Evolutionary conservation across 1,284 basidiomycete genomes (phyloP).

Genomic region (Malassezia brasiliensis): DNA sequence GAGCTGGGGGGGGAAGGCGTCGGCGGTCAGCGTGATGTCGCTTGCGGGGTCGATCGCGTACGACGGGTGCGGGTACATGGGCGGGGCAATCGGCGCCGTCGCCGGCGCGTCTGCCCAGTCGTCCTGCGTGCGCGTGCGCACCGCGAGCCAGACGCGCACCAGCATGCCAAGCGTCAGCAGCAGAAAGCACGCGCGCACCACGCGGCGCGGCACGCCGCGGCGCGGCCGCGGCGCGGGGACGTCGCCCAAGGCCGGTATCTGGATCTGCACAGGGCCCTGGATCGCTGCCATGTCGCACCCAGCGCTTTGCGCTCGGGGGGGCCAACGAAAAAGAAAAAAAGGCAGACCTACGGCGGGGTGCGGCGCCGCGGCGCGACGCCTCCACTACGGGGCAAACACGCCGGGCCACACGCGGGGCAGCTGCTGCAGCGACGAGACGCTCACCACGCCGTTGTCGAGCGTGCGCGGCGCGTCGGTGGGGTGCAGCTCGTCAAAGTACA

Average conservation of each 20-base stretch:
- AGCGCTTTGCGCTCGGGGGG: too few species aligned
- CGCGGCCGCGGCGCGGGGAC: too few species aligned
- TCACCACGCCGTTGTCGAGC: constrained; percentile 22
- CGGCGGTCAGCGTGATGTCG: neutral
- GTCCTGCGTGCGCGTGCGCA: neutral
- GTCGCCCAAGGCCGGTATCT: too few species aligned
- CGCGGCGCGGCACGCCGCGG: neutral
- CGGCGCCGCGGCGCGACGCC: too few species aligned
- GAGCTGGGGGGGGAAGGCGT: constrained; percentile 7
- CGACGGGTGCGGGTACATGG: neutral
- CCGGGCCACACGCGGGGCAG: constrained; percentile 33
- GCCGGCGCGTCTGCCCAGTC: neutral
- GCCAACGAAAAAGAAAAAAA: too few species aligned
- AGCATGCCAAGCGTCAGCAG: neutral
- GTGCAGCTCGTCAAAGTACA: constrained; percentile 30
- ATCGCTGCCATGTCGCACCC: too few species aligned
- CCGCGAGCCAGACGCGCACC: neutral
- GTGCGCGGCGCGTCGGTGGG: neutral
- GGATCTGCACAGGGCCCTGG: too few species aligned
- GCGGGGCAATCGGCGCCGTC: neutral
- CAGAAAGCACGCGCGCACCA: neutral
- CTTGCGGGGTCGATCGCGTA: neutral
- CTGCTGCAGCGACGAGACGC: constrained; percentile 26
- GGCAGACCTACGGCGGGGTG: too few species aligned
- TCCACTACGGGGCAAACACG: constrained; percentile 17